Percentiles rank a stretch among this genome's conserved stretches.
Conservation (phyloP, 2,329 filamentous ascomycete species). For the Volutella citrinella region DNA sequence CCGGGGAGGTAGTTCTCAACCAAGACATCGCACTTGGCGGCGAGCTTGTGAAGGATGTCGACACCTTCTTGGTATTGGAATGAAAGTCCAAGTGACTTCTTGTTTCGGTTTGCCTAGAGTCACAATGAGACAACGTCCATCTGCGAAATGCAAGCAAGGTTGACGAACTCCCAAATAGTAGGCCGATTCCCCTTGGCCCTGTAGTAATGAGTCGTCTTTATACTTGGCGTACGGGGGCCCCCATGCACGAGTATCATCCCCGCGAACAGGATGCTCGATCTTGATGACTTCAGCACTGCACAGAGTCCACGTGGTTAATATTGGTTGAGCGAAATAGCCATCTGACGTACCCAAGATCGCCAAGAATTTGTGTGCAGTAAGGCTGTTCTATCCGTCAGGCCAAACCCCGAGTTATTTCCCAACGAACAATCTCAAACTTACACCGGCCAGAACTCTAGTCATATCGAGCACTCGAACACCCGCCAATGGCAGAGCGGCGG, state of each 20-base stretch:
- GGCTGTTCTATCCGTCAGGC: conserved; percentile 55
- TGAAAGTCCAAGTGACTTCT: conserved; percentile 87
- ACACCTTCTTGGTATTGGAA: conserved; percentile 85
- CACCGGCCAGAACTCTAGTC: conserved; percentile 92
- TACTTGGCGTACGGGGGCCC: conserved; percentile 90
- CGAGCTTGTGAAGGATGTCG: conserved; percentile 81
- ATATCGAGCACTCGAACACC: conserved; percentile 92
- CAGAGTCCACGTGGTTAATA: too few relatives aligned
- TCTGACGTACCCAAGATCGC: conserved; percentile 79
- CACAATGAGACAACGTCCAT: conserved; percentile 13
- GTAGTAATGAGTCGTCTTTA: conserved; percentile 51
- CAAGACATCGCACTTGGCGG: conserved; percentile 81
- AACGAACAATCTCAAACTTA: conserved; percentile 52
- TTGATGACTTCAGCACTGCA: conserved; percentile 92
- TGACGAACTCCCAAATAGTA: conserved; percentile 82
- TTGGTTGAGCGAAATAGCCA: too few relatives aligned
- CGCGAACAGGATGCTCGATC: conserved; percentile 86
- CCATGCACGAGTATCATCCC: conserved; percentile 95
- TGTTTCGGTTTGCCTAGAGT: conserved; percentile 86
- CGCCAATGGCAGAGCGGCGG: conserved; percentile 67
- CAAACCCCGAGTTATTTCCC: too few relatives aligned
- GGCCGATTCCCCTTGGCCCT: conserved; percentile 84
- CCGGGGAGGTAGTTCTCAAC: conserved; percentile 97
- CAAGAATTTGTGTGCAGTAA: conserved; percentile 95
- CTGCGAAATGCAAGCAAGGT: background rate